Percentiles rank a stretch among this genome's conserved stretches.
These are phyloP conservation scores for Russula vinacea DNA, from an alignment of 768 basidiomycete genomes.

Conservation along the genomic window DNA sequence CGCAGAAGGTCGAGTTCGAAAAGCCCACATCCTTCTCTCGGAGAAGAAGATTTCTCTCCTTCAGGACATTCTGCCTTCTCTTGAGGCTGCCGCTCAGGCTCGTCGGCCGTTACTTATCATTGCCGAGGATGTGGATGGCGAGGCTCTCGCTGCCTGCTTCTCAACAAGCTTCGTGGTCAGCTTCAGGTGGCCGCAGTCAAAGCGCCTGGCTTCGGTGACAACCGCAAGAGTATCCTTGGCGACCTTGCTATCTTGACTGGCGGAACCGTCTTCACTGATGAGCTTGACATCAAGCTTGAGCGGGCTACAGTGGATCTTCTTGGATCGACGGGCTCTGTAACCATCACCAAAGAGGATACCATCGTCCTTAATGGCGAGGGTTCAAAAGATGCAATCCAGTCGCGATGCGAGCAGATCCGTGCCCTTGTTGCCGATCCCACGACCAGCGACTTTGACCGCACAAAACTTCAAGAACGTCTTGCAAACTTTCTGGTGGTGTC, in stretches of 20 bases:
- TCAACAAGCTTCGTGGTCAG: conserved; percentile 99
- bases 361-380: conserved; percentile 94
- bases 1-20: conserved; percentile 94
- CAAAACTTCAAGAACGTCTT: conserved; percentile 93
- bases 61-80: conserved; percentile 91
- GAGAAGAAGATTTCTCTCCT: conserved; percentile 98
- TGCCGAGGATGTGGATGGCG: conserved; percentile 96
- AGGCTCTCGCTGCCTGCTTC: conserved; percentile 94
- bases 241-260: conserved; percentile 97
- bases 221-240: conserved; percentile 97
- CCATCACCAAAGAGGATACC: conserved; percentile 97
- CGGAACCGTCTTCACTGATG: conserved; percentile 92
- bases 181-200: conserved; percentile 93
- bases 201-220: conserved; percentile 98
- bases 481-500: conserved; percentile 96
- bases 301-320: conserved; percentile 84
- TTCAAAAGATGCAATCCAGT: conserved; percentile 82
- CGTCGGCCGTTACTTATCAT: conserved; percentile 94
- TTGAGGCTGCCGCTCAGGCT: conserved; percentile 75
- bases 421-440: conserved; percentile 73
- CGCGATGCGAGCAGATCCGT: conserved; percentile 95
- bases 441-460: conserved; percentile 90
- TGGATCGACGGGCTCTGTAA: conserved; percentile 86
- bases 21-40: conserved; percentile 91
- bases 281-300: conserved; percentile 94